Conservation (phyloP, 805 yeast genomes). For the Yarrowia divulgata region DNA sequence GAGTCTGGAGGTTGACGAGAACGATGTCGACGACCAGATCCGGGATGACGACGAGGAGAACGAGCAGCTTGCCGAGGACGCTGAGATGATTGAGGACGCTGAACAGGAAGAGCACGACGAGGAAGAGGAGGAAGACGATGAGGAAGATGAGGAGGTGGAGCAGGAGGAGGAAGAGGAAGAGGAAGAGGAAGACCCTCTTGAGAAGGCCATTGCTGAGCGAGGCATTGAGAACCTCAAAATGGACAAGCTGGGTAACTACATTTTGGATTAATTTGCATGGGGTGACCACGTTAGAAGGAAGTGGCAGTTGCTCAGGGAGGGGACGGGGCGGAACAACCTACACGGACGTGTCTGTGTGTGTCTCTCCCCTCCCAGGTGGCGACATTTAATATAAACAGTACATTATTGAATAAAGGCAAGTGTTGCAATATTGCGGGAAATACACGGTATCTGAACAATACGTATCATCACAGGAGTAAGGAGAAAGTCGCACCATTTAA, state of each 20-base stretch:
- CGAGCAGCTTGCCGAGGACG: constrained; percentile 47
- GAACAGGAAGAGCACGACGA: constrained; percentile 39
- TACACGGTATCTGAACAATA: no score
- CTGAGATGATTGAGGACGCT: constrained; percentile 53
- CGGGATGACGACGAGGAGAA: constrained; percentile 52
- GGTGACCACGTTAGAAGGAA: not conserved
- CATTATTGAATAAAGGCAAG: constrained; percentile 11
- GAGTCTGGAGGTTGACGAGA: constrained; percentile 55
- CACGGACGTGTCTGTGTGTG: no score
- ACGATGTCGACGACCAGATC: constrained; percentile 50
- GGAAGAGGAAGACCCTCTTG: constrained; percentile 50
- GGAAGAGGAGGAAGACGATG: constrained; percentile 51
- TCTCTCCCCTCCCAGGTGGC: no score
- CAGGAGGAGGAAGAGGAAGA: constrained; percentile 50
- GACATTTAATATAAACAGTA: constrained; percentile 2
- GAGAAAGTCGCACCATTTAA: not conserved
- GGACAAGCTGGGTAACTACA: constrained; percentile 85
- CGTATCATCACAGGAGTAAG: no score
- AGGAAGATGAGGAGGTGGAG: constrained; percentile 38
- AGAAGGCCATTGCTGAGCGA: constrained; percentile 49
- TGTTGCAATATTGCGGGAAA: not conserved
- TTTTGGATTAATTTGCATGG: constrained; percentile 50
- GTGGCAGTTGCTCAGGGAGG: no score
- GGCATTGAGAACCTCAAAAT: constrained; percentile 60
- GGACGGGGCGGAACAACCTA: no score